Percentiles rank a stretch among this genome's conserved stretches.
Evolutionary conservation across 768 basidiomycete species (phyloP).

Genomic region (Rhizopogon salebrosus): DNA sequence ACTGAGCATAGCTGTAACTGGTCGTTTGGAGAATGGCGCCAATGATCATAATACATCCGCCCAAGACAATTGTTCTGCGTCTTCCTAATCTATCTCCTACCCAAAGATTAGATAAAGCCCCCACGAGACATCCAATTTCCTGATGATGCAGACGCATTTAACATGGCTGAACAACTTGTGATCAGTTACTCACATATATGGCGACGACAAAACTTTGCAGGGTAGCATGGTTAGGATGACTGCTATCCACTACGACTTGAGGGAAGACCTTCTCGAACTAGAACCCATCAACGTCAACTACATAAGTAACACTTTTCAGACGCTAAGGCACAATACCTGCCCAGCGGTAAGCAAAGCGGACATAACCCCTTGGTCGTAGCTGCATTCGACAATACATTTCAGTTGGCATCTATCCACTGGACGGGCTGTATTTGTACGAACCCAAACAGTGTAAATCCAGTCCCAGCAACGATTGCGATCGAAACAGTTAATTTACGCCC

Average conservation of each 20-base stretch:
- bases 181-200: constrained; percentile 43
- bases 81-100: constrained; percentile 57
- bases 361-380: constrained; percentile 72
- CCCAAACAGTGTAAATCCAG: constrained; percentile 63
- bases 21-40: constrained; percentile 58
- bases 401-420: background rate
- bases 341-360: constrained; percentile 55
- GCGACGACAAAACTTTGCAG: constrained; percentile 57
- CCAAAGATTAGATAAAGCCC: constrained; percentile 59
- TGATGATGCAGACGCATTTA: constrained; percentile 17
- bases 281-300: background rate
- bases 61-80: constrained; percentile 51
- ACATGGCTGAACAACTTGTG: background rate
- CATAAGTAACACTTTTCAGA: too few species aligned
- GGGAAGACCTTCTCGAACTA: constrained; percentile 58
- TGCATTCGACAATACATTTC: constrained; percentile 11
- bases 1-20: constrained; percentile 53
- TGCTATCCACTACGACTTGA: constrained; percentile 39
- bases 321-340: too few species aligned
- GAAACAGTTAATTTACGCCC: constrained; percentile 42
- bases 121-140: constrained; percentile 63
- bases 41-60: constrained; percentile 54
- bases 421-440: constrained; percentile 15
- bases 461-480: constrained; percentile 52
- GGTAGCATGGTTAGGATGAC: constrained; percentile 41